phyloP scores from a whole-genome alignment of 371 early-diverging fungal species.

The Rhizopus delemar region DNA sequence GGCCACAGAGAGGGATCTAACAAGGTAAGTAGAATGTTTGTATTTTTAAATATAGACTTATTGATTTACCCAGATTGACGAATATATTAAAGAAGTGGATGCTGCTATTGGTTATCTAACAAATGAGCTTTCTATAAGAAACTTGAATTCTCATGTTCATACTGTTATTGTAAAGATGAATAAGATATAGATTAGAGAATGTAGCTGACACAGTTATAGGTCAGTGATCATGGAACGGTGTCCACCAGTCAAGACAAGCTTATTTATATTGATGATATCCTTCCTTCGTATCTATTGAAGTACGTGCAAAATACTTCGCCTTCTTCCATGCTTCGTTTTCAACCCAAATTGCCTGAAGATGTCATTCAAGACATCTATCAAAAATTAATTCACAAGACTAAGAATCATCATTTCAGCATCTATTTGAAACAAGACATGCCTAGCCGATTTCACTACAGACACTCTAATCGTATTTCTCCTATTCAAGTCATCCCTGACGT shows the following conservation, averaged over 20 bases:
- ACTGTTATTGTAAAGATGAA: constrained; percentile 62
- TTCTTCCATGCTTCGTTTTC: constrained; percentile 48
- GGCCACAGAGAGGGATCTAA: constrained; percentile 85
- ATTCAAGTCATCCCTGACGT: constrained; percentile 72
- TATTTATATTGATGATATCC: constrained; percentile 77
- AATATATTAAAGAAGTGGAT: constrained; percentile 68
- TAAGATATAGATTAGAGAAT: background rate
- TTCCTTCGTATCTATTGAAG: constrained; percentile 32
- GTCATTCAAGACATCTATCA: constrained; percentile 32
- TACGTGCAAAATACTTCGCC: constrained; percentile 36
- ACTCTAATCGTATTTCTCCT: constrained; percentile 70
- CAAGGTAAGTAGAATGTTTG: constrained; percentile 22
- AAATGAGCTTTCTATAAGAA: constrained; percentile 56
- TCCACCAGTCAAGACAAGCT: constrained; percentile 45
- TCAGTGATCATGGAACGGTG: constrained; percentile 94
- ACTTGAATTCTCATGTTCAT: constrained; percentile 68
- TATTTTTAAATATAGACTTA: background rate
- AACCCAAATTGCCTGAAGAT: constrained; percentile 43
- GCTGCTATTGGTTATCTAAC: constrained; percentile 62
- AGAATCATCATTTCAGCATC: constrained; percentile 61
- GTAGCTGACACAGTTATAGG: background rate
- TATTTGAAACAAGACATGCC: constrained; percentile 70
- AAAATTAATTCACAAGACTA: constrained; percentile 32
- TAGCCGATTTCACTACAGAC: constrained; percentile 57
- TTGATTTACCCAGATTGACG: constrained; percentile 48